Evolutionary conservation across 306 rosid species (phyloP), one percentile per base, ranked within the genome.

Genomic region (Oemleria cerasiformis): DNA sequence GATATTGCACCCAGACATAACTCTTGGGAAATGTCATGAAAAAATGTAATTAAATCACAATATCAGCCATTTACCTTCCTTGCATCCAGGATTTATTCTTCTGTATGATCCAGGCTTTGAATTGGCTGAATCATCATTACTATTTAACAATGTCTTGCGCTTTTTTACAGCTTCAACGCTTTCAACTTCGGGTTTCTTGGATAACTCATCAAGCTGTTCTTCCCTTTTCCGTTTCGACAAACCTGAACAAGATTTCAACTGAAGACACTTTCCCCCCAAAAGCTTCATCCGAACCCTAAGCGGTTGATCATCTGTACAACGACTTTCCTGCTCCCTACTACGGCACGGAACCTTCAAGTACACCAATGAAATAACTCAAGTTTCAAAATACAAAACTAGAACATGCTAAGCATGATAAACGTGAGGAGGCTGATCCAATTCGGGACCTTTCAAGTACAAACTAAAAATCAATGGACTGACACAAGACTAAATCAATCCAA

Each of bases 171-270:
- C 65, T 56, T 77, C 84, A 60, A 78, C 94, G 77, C 38, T 72
- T 72, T 74, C 85, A 69, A 36, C 48, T 58, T 81, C 78, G 19
- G 79, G n/a, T 70, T 73, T 79, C 54, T 61, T 67, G 64, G 75
- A 62, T 54, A 71, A 74, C 65, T 77, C 82, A 69, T 80, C 81
- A 64, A 70, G 68, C 72, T 36, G 69, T 59, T 80, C 80, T 74
- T 68, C 86, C 78, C 85, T 88, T 77, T 87, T 90, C 54, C 98
- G 79, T 74, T 77, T 93, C 76, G 88, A 81, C 47, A 82, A 80
- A 83, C 75, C 76, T 49, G 54, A 42, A 55, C 67, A 58, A 80
- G 80, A 88, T 77, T 84, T 93, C 30, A 25, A 25, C 97, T 93
- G 78, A 72, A 84, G 90, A 66, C 67, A 75, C 82, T 82, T 87